Base-by-base conservation (phyloP, 2,329 filamentous ascomycete genomes). In the Ophiocordyceps sinensis region DNA sequence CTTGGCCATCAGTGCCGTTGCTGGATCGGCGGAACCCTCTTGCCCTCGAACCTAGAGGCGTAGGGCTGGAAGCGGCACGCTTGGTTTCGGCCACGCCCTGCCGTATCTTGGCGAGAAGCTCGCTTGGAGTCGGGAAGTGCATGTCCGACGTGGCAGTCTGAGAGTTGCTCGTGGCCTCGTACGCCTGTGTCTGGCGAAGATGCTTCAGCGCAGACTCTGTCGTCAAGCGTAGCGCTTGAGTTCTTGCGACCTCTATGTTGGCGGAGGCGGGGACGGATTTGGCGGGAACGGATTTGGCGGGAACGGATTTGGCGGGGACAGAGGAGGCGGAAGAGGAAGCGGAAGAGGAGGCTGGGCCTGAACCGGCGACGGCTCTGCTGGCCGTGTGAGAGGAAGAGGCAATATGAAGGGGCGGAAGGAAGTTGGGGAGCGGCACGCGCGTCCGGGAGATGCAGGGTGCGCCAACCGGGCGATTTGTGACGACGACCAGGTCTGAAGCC, bases 211-310 rank as follows among this genome's bases (percentile, higher is more conserved):
- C 43, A 21, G 41, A 46, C 21, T 46, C 48, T 37, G 57, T 49
- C 23, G 51, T 48, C 41, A 49, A 49, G 36, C 46, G 49, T 19
- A 39, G 47, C 11, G 48, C 44, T 19, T 42, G 23, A 13, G 32
- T 43, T 14, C 45, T 44, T 7, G 23, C 23, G 23, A 5, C 23
- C 23, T 26, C 23, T 26, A 9, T 5, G 23, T 6, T 26, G 23
- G 23, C 23, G 23, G 23, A 6, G 23, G 23, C 9, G 23, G 23
- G 23, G 9, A 23, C 23, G 7, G 23, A 23, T 4, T n/a, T n/a
- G n/a, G n/a, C n/a, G n/a, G n/a, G n/a, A n/a, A n/a, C n/a, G n/a
- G n/a, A n/a, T n/a, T n/a, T n/a, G n/a, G n/a, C n/a, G n/a, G n/a
- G n/a, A n/a, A n/a, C n/a, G n/a, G n/a, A n/a, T n/a, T n/a, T n/a